These are phyloP conservation scores for Prototheca cutis DNA, from an alignment of 163 green algal genomes.

Conservation along the genomic window DNA sequence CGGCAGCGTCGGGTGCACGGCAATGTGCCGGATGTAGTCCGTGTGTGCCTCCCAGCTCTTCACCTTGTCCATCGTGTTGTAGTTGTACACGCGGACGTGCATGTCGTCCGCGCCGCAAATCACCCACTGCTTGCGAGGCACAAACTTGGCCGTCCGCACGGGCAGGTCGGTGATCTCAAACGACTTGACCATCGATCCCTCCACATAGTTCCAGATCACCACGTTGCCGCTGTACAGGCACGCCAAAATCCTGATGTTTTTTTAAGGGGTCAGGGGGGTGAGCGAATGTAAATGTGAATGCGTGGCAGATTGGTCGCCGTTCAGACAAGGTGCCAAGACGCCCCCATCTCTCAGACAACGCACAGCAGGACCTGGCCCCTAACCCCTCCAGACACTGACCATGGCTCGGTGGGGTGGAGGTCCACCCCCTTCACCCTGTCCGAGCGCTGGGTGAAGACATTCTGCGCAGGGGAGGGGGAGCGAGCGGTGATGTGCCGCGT, in stretches of 20 bases:
- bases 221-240: slow-evolving; percentile 96
- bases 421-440: slow-evolving; percentile 98
- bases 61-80: slow-evolving; percentile 97
- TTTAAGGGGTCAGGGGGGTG: no score
- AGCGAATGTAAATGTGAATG: no score
- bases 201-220: slow-evolving; percentile 94
- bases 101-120: slow-evolving; percentile 94
- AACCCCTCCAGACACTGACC: slow-evolving; percentile 43
- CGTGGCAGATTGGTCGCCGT: no score
- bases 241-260: slow-evolving; percentile 80
- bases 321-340: neutral
- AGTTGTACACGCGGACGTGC: slow-evolving; percentile 97
- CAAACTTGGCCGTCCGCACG: slow-evolving; percentile 91
- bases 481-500: no score
- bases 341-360: neutral
- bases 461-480: slow-evolving; percentile 35
- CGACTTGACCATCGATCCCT: slow-evolving; percentile 92
- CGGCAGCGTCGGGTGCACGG: slow-evolving; percentile 86
- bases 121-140: slow-evolving; percentile 95
- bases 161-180: slow-evolving; percentile 97
- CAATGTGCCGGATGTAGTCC: slow-evolving; percentile 95
- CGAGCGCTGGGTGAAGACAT: slow-evolving; percentile 78
- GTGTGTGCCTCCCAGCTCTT: slow-evolving; percentile 95
- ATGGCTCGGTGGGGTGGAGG: slow-evolving; percentile 96
- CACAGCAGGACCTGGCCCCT: neutral